Evolutionary conservation across 805 yeast genomes (phyloP).

Genomic region (Candida boleticola): DNA sequence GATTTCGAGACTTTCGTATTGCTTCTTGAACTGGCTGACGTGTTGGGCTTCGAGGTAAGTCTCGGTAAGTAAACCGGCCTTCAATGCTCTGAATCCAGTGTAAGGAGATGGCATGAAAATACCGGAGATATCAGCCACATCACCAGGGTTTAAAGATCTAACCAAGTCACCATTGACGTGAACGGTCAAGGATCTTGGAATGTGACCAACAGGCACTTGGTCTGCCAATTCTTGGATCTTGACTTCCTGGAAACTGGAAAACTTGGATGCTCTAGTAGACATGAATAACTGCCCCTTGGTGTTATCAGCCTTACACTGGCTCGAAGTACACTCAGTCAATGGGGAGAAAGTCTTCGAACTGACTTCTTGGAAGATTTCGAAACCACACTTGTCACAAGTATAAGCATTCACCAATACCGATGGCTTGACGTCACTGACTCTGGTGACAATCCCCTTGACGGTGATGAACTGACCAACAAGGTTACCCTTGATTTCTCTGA

Average conservation of each 20-base stretch:
- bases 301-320: constrained; percentile 73
- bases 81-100: constrained; percentile 89
- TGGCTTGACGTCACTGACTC: constrained; percentile 96
- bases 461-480: constrained; percentile 86
- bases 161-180: constrained; percentile 93
- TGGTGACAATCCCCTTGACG: constrained; percentile 88
- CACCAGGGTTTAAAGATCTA: constrained; percentile 89
- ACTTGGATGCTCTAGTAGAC: constrained; percentile 94
- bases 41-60: constrained; percentile 88
- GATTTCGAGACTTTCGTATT: constrained; percentile 65
- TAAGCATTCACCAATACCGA: constrained; percentile 88
- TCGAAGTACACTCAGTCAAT: constrained; percentile 80
- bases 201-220: constrained; percentile 98
- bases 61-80: constrained; percentile 92
- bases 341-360: constrained; percentile 82
- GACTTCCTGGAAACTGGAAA: constrained; percentile 92
- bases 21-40: constrained; percentile 84
- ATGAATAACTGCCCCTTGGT: constrained; percentile 86
- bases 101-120: constrained; percentile 92
- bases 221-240: constrained; percentile 90
- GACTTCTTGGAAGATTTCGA: constrained; percentile 95
- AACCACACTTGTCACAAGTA: constrained; percentile 97
- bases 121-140: constrained; percentile 89
- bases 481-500: constrained; percentile 83
- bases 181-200: constrained; percentile 81